phyloP scores from a whole-genome alignment of 2,329 filamentous ascomycete species.

The Esteya vermicola region DNA sequence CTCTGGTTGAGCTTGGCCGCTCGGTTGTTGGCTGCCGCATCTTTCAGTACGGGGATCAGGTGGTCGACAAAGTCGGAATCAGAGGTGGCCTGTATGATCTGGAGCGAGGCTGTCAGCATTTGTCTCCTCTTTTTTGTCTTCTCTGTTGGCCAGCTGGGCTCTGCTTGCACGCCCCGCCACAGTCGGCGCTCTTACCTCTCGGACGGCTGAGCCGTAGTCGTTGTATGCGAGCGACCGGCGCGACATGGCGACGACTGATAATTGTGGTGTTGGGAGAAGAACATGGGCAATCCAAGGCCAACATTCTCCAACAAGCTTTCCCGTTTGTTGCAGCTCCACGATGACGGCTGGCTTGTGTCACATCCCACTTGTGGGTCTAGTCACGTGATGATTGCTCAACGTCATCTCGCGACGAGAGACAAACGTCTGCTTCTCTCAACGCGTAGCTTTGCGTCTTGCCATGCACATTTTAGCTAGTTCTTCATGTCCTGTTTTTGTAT shows the following conservation, averaged over 20 bases:
- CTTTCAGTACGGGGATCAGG: constrained; percentile 84
- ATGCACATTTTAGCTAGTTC: too few relatives aligned
- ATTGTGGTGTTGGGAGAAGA: not conserved
- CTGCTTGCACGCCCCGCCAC: not conserved
- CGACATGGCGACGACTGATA: not conserved
- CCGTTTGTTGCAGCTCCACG: not conserved
- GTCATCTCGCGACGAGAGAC: not conserved
- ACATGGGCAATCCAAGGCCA: not conserved
- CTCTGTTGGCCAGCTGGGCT: not conserved
- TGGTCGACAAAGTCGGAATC: constrained; percentile 93
- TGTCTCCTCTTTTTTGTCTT: not conserved
- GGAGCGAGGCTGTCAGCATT: constrained; percentile 3
- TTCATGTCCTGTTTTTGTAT: too few relatives aligned
- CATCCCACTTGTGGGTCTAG: too few relatives aligned
- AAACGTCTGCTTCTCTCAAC: too few relatives aligned
- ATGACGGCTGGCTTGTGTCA: not conserved
- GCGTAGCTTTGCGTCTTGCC: too few relatives aligned
- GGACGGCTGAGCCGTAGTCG: constrained; percentile 2
- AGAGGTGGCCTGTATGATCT: constrained; percentile 88
- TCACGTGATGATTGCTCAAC: not conserved
- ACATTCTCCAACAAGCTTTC: not conserved
- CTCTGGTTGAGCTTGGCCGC: constrained; percentile 62
- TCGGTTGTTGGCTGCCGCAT: constrained; percentile 65
- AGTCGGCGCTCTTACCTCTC: not conserved
- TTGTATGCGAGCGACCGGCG: constrained; percentile 1